Percentiles rank a stretch among this genome's conserved stretches.
Conservation (phyloP, 164 flowering plant genomes). For the Macadamia integrifolia region DNA sequence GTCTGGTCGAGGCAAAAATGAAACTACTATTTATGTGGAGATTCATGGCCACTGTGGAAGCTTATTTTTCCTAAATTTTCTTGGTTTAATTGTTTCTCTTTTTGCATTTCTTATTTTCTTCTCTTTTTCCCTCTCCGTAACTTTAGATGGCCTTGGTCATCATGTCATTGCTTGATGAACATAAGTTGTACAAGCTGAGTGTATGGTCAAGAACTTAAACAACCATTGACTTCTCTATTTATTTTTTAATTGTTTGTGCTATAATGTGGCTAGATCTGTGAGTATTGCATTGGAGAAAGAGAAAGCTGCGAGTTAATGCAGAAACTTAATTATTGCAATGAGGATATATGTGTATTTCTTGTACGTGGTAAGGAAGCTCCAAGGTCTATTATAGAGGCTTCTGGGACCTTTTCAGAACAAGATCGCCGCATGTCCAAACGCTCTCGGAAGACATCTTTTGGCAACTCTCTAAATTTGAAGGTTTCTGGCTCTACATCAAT, state of each 20-base stretch:
- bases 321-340: conserved; percentile 70
- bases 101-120: too few species aligned
- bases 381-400: conserved; percentile 71
- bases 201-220: not conserved
- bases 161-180: not conserved
- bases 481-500: conserved; percentile 87
- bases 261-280: conserved; percentile 53
- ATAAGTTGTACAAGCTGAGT: not conserved
- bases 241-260: not conserved
- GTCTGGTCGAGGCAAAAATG: too few species aligned
- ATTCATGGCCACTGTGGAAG: too few species aligned
- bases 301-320: conserved; percentile 77
- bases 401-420: conserved; percentile 49
- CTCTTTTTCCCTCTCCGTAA: too few species aligned
- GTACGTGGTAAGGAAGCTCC: conserved; percentile 92
- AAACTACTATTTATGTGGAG: too few species aligned
- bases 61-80: too few species aligned
- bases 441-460: conserved; percentile 57
- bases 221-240: not conserved
- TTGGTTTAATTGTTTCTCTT: too few species aligned
- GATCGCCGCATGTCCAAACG: conserved; percentile 91
- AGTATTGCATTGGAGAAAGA: conserved; percentile 88
- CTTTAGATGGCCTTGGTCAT: not conserved
- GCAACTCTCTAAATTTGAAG: conserved; percentile 56
- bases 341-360: conserved; percentile 63